Conservation (phyloP, 768 basidiomycete species). For the Russula lepida region DNA sequence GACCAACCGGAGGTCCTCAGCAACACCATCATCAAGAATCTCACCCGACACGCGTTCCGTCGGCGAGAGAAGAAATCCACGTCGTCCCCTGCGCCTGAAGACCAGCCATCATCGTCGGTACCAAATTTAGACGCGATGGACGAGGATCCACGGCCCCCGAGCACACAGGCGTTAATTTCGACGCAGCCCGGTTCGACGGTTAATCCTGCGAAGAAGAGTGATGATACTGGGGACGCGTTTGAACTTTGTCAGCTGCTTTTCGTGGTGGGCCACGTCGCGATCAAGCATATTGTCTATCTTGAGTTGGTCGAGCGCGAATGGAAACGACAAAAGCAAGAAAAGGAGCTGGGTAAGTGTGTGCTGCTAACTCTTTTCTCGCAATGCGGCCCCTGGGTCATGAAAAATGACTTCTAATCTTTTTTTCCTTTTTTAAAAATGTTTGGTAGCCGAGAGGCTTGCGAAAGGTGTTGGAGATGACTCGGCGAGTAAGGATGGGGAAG, state of each 20-base stretch:
- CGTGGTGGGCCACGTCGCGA: conserved; percentile 91
- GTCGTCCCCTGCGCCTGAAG: conserved; percentile 24
- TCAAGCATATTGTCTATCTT: conserved; percentile 95
- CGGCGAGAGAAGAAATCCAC: background rate
- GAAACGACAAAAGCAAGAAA: conserved; percentile 93
- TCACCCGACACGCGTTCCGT: conserved; percentile 65
- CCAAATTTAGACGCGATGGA: conserved; percentile 47
- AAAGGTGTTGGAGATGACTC: conserved; percentile 32
- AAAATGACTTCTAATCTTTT: background rate
- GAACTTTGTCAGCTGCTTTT: conserved; percentile 91
- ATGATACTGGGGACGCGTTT: conserved; percentile 74
- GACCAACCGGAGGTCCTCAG: conserved; percentile 88
- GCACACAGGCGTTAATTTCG: conserved; percentile 11
- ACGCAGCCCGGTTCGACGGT: conserved; percentile 13
- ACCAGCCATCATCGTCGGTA: conserved; percentile 19
- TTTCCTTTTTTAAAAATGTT: background rate
- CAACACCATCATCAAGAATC: conserved; percentile 67
- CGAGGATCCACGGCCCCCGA: conserved; percentile 40
- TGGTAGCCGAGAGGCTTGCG: conserved; percentile 52
- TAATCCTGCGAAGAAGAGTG: conserved; percentile 19
- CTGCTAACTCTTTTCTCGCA: background rate
- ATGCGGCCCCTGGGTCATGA: background rate
- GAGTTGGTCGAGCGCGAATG: conserved; percentile 94
- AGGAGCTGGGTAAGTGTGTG: conserved; percentile 52
- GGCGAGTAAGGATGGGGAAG: conserved; percentile 55